phyloP scores from a whole-genome alignment of 2,329 filamentous ascomycete species.

The Neopestalotiopsis sp. region DNA sequence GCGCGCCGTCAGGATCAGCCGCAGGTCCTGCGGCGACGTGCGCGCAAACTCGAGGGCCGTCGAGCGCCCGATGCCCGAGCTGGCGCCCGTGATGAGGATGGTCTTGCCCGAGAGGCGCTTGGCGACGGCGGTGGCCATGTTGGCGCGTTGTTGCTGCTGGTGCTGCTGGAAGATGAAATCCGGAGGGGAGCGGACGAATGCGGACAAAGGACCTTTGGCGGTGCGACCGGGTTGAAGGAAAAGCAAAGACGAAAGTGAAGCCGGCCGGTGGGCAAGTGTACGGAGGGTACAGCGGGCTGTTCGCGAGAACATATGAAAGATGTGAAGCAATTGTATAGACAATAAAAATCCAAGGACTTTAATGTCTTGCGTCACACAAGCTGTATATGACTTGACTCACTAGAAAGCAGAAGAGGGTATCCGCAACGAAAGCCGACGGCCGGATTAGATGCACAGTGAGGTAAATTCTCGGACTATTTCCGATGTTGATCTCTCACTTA shows the following conservation, averaged over 20 bases:
- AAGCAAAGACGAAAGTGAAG: background rate
- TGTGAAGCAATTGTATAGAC: background rate
- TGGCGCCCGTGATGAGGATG: conserved; percentile 88
- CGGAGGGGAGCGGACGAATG: background rate
- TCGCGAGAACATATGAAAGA: conserved; percentile 18
- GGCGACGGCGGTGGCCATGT: conserved; percentile 64
- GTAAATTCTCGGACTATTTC: background rate
- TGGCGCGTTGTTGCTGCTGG: conserved; percentile 27
- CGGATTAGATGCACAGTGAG: conserved; percentile 1
- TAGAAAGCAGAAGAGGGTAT: background rate
- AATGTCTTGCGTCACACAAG: background rate
- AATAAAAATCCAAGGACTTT: background rate
- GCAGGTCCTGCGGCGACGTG: conserved; percentile 78
- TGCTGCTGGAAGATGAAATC: conserved; percentile 2
- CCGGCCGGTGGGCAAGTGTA: conserved; percentile 11
- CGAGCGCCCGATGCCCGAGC: conserved; percentile 85
- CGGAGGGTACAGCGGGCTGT: conserved; percentile 25
- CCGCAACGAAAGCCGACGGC: background rate
- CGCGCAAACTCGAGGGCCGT: conserved; percentile 92
- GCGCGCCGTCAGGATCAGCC: conserved; percentile 87
- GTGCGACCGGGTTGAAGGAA: background rate
- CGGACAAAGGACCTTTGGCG: background rate
- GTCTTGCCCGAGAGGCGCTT: conserved; percentile 94
- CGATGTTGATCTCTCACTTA: conserved; percentile 1
- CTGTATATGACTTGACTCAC: background rate